These are phyloP conservation scores for Pseudopyricularia cyperi DNA, from an alignment of 2,329 filamentous ascomycete species.

Conservation along the genomic window DNA sequence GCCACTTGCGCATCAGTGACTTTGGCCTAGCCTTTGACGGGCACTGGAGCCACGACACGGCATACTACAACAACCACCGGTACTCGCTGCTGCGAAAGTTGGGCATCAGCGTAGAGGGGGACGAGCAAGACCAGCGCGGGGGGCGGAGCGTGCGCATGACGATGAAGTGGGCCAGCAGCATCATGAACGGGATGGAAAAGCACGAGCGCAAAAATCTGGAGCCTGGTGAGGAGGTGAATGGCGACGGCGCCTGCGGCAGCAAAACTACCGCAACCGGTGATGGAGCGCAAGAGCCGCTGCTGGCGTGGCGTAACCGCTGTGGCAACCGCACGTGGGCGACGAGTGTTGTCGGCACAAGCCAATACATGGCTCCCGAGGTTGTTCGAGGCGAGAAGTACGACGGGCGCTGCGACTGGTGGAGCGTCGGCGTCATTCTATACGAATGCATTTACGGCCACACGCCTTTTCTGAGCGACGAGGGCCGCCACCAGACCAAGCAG, in stretches of 20 bases:
- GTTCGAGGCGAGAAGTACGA: constrained; percentile 74
- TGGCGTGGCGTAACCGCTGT: constrained; percentile 57
- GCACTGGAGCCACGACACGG: constrained; percentile 83
- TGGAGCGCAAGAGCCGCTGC: constrained; percentile 30
- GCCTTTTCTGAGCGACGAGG: constrained; percentile 72
- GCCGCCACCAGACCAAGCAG: constrained; percentile 67
- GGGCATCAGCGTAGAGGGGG: constrained; percentile 60
- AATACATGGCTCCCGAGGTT: constrained; percentile 97
- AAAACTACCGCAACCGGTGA: background rate
- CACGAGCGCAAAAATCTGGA: constrained; percentile 19
- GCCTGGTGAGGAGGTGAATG: background rate
- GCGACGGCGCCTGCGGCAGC: background rate
- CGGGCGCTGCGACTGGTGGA: constrained; percentile 94
- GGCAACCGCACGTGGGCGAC: constrained; percentile 62
- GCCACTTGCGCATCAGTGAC: constrained; percentile 90
- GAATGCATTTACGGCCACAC: constrained; percentile 91
- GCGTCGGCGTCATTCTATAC: constrained; percentile 84
- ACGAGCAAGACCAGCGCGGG: constrained; percentile 54
- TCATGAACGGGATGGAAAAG: constrained; percentile 23
- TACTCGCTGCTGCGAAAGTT: constrained; percentile 68
- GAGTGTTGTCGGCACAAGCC: constrained; percentile 87
- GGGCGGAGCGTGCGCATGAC: constrained; percentile 20
- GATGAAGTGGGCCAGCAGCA: constrained; percentile 25
- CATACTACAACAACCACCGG: constrained; percentile 74
- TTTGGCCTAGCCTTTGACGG: constrained; percentile 94